A percentile compares a stretch with the other conserved stretches of the same genome.
Conservation (phyloP, 2,329 filamentous ascomycete species). For the Botrytis fragariae region DNA sequence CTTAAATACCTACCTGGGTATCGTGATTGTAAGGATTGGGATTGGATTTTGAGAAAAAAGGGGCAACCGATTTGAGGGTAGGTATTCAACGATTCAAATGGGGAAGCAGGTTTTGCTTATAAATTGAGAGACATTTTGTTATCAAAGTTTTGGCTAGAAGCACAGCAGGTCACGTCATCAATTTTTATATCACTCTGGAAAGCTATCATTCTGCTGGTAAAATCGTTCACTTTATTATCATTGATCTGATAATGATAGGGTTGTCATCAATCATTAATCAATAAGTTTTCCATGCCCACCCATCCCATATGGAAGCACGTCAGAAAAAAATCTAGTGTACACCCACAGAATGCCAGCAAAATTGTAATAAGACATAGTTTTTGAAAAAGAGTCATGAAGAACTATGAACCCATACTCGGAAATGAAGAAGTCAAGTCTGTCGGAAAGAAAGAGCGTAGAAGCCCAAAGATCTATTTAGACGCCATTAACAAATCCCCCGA, state of each 20-base stretch:
- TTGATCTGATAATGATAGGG: conserved; percentile 28
- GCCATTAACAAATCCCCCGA: conserved; percentile 31
- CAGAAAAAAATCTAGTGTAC: conserved; percentile 41
- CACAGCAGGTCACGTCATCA: not conserved
- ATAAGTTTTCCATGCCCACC: conserved; percentile 39
- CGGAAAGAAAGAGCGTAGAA: conserved; percentile 33
- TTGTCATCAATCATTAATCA: conserved; percentile 29
- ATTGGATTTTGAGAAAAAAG: not conserved
- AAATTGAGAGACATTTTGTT: too few species aligned
- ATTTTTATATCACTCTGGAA: not conserved
- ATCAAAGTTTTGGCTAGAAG: not conserved
- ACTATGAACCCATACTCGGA: conserved; percentile 34
- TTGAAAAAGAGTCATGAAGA: conserved; percentile 38
- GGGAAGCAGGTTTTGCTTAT: too few species aligned
- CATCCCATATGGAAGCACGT: conserved; percentile 36
- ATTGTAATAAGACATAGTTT: conserved; percentile 41
- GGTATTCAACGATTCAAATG: not conserved
- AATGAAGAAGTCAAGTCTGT: conserved; percentile 33
- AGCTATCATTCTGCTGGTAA: not conserved
- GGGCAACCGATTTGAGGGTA: not conserved
- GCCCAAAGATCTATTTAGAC: conserved; percentile 29
- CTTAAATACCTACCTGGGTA: not conserved
- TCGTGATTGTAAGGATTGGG: not conserved
- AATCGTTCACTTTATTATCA: conserved; percentile 24
- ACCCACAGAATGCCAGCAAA: conserved; percentile 40